Conservation (phyloP, 164 flowering plant genomes). For the Hamamelis virginiana region DNA sequence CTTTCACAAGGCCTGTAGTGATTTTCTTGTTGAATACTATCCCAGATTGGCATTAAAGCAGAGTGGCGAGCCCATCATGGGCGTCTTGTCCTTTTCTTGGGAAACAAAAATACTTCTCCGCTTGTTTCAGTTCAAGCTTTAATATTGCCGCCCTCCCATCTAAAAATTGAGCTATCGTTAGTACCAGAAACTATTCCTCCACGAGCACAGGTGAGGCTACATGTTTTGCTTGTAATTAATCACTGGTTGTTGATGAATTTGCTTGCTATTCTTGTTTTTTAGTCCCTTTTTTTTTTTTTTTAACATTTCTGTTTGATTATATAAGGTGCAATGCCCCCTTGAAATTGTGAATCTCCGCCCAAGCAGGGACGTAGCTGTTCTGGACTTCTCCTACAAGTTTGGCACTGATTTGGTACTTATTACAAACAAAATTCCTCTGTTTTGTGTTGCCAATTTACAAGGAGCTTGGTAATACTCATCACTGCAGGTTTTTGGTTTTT, state of each 20-base stretch:
- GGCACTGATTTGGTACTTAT: constrained; percentile 57
- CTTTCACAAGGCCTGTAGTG: background rate
- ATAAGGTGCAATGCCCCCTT: constrained; percentile 91
- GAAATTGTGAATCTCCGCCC: constrained; percentile 85
- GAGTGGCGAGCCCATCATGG: constrained; percentile 96
- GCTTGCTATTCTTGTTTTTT: background rate
- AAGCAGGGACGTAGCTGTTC: constrained; percentile 96
- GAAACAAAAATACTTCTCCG: constrained; percentile 90
- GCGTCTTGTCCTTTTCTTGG: constrained; percentile 90
- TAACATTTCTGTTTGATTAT: constrained; percentile 7
- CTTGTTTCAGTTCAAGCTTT: constrained; percentile 83
- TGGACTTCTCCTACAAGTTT: constrained; percentile 90
- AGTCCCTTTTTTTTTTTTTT: background rate
- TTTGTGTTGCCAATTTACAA: background rate
- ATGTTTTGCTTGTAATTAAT: background rate
- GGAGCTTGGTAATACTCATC: background rate
- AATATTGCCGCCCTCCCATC: constrained; percentile 82
- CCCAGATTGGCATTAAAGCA: constrained; percentile 92
- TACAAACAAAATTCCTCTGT: background rate
- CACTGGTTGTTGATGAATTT: background rate
- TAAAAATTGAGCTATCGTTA: constrained; percentile 79
- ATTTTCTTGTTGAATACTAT: constrained; percentile 3
- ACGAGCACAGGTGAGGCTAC: constrained; percentile 80
- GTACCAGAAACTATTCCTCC: constrained; percentile 99
- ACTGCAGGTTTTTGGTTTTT: background rate